Evolutionary conservation across 2,329 filamentous ascomycete genomes (phyloP), one percentile per base, ranked within the genome.

Genomic region (Triangularia setosa): DNA sequence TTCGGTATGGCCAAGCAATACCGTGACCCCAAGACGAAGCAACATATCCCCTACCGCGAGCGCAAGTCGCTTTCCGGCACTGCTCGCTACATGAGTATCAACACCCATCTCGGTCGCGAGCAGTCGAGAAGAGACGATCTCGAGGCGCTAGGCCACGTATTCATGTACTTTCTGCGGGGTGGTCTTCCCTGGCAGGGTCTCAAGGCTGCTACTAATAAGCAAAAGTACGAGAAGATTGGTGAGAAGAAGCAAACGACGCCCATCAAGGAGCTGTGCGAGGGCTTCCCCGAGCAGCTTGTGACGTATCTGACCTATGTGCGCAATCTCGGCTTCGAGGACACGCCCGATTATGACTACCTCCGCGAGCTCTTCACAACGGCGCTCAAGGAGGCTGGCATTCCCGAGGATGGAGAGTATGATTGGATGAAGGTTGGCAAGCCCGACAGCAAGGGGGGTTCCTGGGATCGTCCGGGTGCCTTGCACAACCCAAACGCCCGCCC

Each of bases 1-100:
- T 99, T 99, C 74, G 95, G 95, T 73, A 98, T 99, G 95, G 95
- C 95, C 68, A 99, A 99, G 83, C 95, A 98, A 78, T 99, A 98
- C 79, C 90, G 95, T 72, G 95, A 99, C 73, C 95, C 95, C 63
- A 98, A 98, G 84, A 97, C 95, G 40, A 98, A 98, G 80, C 95
- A 98, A 78, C 95, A 99, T 79, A 98, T 98, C 71, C 93, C 95
- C 12, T 98, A 98, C 78, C 87, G 95, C 73, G 95, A 98, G 81
- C 88, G 95, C 73, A 99, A 99, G 80, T 97, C 94, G 4, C 83
- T 99, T 66, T 98, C 94, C 3, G 95, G 95, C 68, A 99, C 95
- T 64, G 95, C 95, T 68, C 87, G 95, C 76, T 99, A 99, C 80
- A 98, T 98, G 95, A 96, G 92, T 81, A 98, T 99, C 86, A 99